phyloP scores from a whole-genome alignment of 1,139 yeast genomes.

The Debaryomyces fabryi region DNA sequence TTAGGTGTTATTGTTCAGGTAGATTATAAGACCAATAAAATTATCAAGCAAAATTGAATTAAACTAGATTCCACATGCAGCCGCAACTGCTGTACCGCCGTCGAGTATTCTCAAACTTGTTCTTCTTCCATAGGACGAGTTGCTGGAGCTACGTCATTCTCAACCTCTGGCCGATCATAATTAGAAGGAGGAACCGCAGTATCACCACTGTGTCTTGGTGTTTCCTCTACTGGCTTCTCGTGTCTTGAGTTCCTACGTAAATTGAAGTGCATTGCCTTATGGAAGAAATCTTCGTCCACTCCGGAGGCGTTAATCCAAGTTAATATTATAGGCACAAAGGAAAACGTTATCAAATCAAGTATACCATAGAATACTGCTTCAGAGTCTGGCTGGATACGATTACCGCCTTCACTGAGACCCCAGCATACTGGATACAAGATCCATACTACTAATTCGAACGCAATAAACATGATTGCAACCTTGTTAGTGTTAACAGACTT shows the following conservation, averaged over 20 bases:
- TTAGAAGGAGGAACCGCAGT: conserved; percentile 28
- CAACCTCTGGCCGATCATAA: background rate
- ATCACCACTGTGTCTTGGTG: conserved; percentile 41
- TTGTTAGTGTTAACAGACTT: conserved; percentile 17
- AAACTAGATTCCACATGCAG: background rate
- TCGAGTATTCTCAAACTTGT: background rate
- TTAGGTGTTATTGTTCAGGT: background rate
- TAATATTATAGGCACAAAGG: conserved; percentile 41
- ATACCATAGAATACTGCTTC: conserved; percentile 69
- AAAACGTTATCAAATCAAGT: conserved; percentile 53
- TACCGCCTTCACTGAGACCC: conserved; percentile 73
- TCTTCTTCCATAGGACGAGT: background rate
- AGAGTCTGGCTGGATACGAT: conserved; percentile 64
- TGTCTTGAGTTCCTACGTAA: background rate
- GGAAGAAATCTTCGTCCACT: conserved; percentile 36
- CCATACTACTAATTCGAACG: conserved; percentile 39
- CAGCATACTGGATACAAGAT: conserved; percentile 59
- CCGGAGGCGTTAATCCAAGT: conserved; percentile 32
- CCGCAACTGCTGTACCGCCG: background rate
- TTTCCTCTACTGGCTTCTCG: conserved; percentile 28
- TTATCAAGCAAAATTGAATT: background rate
- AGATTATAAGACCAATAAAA: background rate
- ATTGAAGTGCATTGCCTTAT: conserved; percentile 23
- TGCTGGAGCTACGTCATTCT: background rate
- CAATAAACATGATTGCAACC: conserved; percentile 31